Evolutionary conservation across 257 asterid genomes (phyloP).

Genomic region (Mitragyna speciosa): DNA sequence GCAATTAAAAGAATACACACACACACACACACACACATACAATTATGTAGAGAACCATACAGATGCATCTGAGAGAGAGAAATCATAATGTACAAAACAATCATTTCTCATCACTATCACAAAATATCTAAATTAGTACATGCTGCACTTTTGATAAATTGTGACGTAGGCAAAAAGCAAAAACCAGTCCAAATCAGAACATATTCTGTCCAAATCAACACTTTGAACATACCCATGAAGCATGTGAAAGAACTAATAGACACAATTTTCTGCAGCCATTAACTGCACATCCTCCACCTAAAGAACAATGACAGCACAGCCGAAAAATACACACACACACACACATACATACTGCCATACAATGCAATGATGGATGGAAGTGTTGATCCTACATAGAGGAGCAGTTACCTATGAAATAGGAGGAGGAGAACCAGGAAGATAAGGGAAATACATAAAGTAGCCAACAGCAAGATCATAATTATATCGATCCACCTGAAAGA

Average conservation of each 20-base stretch:
- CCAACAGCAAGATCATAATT: slow-evolving; percentile 66
- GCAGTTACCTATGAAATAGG: slow-evolving; percentile 76
- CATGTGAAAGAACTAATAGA: not conserved
- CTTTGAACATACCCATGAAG: slow-evolving; percentile 2
- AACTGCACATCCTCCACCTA: not conserved
- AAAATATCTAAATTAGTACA: not conserved
- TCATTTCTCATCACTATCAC: not conserved
- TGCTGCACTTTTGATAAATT: not conserved
- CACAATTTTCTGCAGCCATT: not conserved
- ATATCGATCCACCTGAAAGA: slow-evolving; percentile 80
- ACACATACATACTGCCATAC: not conserved
- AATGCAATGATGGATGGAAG: not conserved
- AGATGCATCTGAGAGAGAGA: too few relatives aligned
- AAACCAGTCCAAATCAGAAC: not conserved
- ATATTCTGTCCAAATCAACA: not conserved
- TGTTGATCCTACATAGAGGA: not conserved
- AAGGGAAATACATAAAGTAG: slow-evolving; percentile 54
- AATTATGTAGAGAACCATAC: too few relatives aligned
- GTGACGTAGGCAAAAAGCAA: not conserved
- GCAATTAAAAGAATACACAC: not conserved
- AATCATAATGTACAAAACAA: not conserved
- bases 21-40: too few relatives aligned
- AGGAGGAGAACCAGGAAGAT: slow-evolving; percentile 80
- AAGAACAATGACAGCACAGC: not conserved
- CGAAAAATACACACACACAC: too few relatives aligned